Conservation (phyloP, 306 rosid genomes). For the Glycine tomentella region DNA sequence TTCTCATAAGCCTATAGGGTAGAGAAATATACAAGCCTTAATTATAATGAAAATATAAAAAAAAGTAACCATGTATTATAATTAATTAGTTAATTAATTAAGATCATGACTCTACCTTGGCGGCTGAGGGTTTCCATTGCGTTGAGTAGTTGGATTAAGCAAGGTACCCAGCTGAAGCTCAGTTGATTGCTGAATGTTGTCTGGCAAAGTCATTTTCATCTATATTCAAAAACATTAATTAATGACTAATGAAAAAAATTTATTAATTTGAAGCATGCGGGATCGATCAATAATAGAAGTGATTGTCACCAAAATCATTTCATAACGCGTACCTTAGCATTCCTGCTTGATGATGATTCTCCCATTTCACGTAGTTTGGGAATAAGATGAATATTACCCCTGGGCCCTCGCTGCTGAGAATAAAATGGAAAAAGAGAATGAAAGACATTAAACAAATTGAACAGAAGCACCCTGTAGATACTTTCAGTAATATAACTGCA, state of each 20-base stretch:
- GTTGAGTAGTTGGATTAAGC: not conserved
- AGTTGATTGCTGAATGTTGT: slow-evolving; percentile 27
- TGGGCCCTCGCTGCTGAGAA: not conserved
- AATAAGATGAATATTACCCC: not conserved
- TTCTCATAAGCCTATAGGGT: slow-evolving; percentile 25
- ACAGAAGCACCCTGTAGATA: not conserved
- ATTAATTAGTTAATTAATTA: not conserved
- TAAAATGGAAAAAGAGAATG: not conserved
- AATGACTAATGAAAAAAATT: too few species aligned
- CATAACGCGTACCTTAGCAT: not conserved
- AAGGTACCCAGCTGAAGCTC: slow-evolving; percentile 29
- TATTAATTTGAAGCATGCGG: not conserved
- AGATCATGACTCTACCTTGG: slow-evolving; percentile 38
- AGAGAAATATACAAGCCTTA: too few species aligned
- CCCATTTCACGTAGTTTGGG: not conserved
- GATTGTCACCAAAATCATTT: not conserved
- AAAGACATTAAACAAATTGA: not conserved
- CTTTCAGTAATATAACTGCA: too few species aligned
- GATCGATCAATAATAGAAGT: not conserved
- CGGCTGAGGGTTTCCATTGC: slow-evolving; percentile 13
- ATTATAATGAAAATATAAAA: not conserved
- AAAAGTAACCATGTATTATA: not conserved
- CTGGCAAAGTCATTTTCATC: slow-evolving; percentile 36
- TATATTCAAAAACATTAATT: not conserved
- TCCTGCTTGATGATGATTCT: slow-evolving; percentile 2